Evolutionary conservation across 1,284 basidiomycete species (phyloP).

Genomic region (Fomitiporia mediterranea): DNA sequence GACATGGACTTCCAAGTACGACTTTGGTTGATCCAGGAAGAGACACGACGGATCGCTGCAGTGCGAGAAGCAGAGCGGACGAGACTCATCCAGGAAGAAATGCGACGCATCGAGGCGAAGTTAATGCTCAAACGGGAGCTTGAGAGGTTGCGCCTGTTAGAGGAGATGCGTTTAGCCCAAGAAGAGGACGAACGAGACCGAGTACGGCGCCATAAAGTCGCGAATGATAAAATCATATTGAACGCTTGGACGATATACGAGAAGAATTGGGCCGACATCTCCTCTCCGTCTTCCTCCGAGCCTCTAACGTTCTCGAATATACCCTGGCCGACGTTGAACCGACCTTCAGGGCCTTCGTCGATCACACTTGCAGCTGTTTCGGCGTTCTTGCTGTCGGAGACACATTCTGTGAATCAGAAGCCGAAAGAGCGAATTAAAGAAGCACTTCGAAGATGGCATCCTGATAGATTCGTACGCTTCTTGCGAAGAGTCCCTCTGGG

Average conservation of each 20-base stretch:
- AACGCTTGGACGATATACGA: constrained; percentile 62
- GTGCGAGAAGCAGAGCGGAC: constrained; percentile 33
- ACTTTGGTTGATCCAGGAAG: constrained; percentile 46
- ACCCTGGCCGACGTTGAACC: constrained; percentile 60
- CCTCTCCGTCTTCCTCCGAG: constrained; percentile 37
- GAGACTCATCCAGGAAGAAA: constrained; percentile 30
- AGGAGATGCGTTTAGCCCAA: constrained; percentile 34
- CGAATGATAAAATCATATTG: constrained; percentile 24
- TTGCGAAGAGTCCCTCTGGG: constrained; percentile 46
- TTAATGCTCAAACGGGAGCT: constrained; percentile 24
- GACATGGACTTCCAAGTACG: constrained; percentile 46
- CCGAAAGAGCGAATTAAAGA: constrained; percentile 59
- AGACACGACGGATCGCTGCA: constrained; percentile 23
- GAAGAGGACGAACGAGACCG: constrained; percentile 15
- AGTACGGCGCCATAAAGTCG: constrained; percentile 4
- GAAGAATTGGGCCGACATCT: constrained; percentile 49
- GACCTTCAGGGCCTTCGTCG: constrained; percentile 41
- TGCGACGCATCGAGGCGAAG: constrained; percentile 29
- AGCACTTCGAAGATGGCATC: constrained; percentile 71
- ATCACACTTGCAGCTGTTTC: constrained; percentile 47
- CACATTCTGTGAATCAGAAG: constrained; percentile 52
- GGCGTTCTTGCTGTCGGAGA: constrained; percentile 54
- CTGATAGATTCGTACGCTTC: constrained; percentile 62
- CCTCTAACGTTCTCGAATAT: constrained; percentile 52
- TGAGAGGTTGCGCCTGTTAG: constrained; percentile 40